Base-by-base conservation (phyloP, 805 yeast genomes). In the Candida rishiriensis region DNA sequence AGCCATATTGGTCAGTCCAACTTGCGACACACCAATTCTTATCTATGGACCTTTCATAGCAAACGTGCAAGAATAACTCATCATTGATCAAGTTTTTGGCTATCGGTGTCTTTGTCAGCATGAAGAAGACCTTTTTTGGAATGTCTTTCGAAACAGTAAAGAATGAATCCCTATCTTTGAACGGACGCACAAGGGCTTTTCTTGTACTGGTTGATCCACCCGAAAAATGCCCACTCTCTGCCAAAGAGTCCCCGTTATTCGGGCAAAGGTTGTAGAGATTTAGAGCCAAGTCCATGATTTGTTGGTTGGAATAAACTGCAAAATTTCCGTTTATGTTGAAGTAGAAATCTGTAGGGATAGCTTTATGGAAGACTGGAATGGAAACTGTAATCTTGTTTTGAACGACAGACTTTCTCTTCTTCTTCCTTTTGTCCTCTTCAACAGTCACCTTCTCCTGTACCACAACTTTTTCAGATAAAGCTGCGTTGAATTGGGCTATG, bases 1-100 rank as follows among this genome's bases (percentile, higher is more conserved):
- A 69, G 0, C 96, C 96, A 59, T 76, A 74, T 39, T 90, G 91
- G 56, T 91, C 96, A 0, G 93, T 73, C 95, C 97, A 88, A 0
- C 95, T 83, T 0, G 88, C 95, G 17, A 82, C 79, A 36, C 88
- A 72, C 96, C 97, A 91, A 43, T 78, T 79, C 48, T 80, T 81
- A 60, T 90, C 96, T 3, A 77, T 70, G 0, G 96, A 84, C 41
- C 95, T 63, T 29, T 88, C 88, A 55, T 90, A 91, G 1, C 96
- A 88, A 10, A 93, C 71, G 59, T 93, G 98, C 17, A 91, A 69
- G 53, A 80, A 86, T 1, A 86, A 71, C 55, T 89, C 96, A 47
- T 84, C 85, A n/a, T 73, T 68, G 37, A 75, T 60, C 8, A 81
- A 57, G 28, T 61, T 59, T 14, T 65, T 55, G 2, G 68, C 64